Evolutionary conservation across 257 asterid species (phyloP), one percentile per base, ranked within the genome.

Genomic region (Solanum peruvianum): DNA sequence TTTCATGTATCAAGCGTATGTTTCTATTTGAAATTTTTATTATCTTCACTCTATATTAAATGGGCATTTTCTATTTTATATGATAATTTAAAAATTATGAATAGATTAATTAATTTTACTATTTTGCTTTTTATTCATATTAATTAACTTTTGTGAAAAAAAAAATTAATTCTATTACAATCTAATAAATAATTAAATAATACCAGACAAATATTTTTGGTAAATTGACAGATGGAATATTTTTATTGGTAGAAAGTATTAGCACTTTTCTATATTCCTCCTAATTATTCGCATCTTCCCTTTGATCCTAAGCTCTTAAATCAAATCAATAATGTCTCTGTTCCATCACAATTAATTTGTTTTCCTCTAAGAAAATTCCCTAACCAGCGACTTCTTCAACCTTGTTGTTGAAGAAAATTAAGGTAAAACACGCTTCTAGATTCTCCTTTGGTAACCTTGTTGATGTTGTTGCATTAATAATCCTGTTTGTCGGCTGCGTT

Each of bases 261-360:
- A 60, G 29, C 18, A 10, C 12, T 81, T 81, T 16, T 11, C 20
- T 81, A 29, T 81, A 47, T 81, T 49, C 85, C 21, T 81, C 85
- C 85, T 81, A 49, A 29, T 81, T 81, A 81, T 81, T 81, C 85
- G 85, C 85, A 81, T 81, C 85, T 81, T 81, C 45, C 20, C 9
- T 4, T 14, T 25, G 41, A 78, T 76, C 15, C 15, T 4, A 76
- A 56, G 13, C 83, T 9, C 60, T n/a, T 7, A 42, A 13, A 42
- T 76, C 13, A 31, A 58, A 69, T 31, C 11, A 71, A 18, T 39
- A 73, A 73, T 39, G 82, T 23, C 33, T 37, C 31, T 21, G 21
- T 73, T 37, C 31, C 64, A 44, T 27, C 84, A 2, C 15, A 78
- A 78, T 45, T 47, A 9, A 80, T 47, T 29, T 16, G 11, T 27